Base-by-base conservation (phyloP, 1,139 yeast species). In the Zygosaccharomyces pseudobailii region DNA sequence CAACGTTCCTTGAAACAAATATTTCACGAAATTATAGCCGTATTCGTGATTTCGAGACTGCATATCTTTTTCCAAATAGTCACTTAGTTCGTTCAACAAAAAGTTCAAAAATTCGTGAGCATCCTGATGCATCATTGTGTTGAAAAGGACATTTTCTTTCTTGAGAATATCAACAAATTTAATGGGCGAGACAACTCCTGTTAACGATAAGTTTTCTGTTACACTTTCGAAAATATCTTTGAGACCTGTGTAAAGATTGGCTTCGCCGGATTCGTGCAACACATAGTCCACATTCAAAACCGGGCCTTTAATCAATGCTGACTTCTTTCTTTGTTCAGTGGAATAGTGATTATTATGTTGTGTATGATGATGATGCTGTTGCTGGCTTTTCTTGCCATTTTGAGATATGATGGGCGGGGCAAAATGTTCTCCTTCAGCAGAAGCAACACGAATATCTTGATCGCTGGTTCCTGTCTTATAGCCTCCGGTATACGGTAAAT, bases 51-150 rank as follows among this genome's bases (percentile, higher is more conserved):
- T 32, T 2, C 47, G 31, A 6, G 45, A 36, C 23, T 48, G 24
- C 20, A 52, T 36, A 20, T 51, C 36, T 8, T 45, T 48, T 47
- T 64, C 62, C 21, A 87, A 67, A 32, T 78, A 74, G 55, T 92
- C 98, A 49, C 89, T 80, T 27, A 87, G 79, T 55, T 83, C 87
- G 66, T 92, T 92, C 45, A 92, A 73, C 55, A 90, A 67, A 61
- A 87, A 90, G 65, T 90, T 90, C 63, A 89, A 76, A 66, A 92
- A 92, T 66, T 92, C 98, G 67, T 92, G 98, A 3, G 98, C 97
- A 71, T 92, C 98, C 63, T 92, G 98, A 66, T 92, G 98, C 96
- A 90, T 89, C 45, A 86, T 82, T 51, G 89, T 86, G 53, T 96
- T 74, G 65, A 92, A 92, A 56, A 92, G 71, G 56, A 82, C 86